Evolutionary conservation across 2,329 filamentous ascomycete species (phyloP).

Genomic region (Stromatinia cepivora): DNA sequence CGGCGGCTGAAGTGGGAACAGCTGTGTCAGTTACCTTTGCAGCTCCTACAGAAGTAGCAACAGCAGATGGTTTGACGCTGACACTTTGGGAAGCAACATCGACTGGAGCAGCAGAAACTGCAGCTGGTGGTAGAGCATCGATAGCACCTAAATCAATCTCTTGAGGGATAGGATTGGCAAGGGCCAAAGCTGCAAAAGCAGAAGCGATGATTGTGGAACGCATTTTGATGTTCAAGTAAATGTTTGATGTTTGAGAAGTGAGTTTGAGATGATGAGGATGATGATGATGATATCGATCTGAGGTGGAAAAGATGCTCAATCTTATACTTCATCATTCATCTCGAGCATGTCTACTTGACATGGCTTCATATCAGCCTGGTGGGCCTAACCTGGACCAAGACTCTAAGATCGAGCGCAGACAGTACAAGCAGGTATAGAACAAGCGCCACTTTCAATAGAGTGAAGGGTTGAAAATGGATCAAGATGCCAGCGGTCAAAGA

Average conservation of each 20-base stretch:
- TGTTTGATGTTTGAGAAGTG: not conserved
- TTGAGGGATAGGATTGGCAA: slow-evolving; percentile 39
- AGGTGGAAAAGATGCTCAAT: not conserved
- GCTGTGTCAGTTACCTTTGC: not conserved
- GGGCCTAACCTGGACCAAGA: not conserved
- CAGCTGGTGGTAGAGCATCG: slow-evolving; percentile 40
- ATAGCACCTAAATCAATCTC: slow-evolving; percentile 43
- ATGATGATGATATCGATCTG: not conserved
- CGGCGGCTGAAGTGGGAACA: not conserved
- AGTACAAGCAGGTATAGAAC: not conserved
- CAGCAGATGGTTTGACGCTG: not conserved
- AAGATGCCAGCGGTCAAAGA: not conserved
- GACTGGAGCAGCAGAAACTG: slow-evolving; percentile 38
- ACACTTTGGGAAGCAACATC: slow-evolving; percentile 17
- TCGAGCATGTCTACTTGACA: not conserved
- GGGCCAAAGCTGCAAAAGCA: slow-evolving; percentile 31
- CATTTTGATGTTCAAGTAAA: slow-evolving; percentile 22
- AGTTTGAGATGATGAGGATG: not conserved
- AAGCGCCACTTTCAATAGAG: slow-evolving; percentile 17
- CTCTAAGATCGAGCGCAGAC: not conserved
- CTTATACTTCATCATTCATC: slow-evolving; percentile 13
- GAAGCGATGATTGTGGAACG: slow-evolving; percentile 29
- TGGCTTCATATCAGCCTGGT: not conserved
- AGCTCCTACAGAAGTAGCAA: not conserved
- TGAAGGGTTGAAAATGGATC: not conserved